These are phyloP conservation scores for Byssothecium circinans DNA, from an alignment of 2,329 filamentous ascomycete genomes.

Conservation along the genomic window DNA sequence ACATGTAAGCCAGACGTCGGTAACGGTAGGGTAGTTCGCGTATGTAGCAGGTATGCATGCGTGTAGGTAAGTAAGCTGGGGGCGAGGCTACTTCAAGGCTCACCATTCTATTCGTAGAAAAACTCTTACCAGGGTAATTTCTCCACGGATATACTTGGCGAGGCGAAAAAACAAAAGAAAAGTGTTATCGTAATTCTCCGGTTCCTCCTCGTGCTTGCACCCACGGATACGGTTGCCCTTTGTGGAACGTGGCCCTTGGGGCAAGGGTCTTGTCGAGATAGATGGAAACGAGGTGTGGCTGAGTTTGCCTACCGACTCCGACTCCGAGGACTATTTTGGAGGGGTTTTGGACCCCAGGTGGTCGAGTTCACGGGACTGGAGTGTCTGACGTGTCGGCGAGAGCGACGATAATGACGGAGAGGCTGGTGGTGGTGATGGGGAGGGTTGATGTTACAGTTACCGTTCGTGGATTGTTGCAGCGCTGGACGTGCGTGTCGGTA, in stretches of 20 bases:
- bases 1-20: too few species aligned
- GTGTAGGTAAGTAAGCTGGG: conserved; percentile 2
- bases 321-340: not conserved
- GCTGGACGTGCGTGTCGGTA: too few species aligned
- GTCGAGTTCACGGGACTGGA: too few species aligned
- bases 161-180: too few species aligned
- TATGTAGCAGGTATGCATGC: not conserved
- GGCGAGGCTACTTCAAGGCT: conserved; percentile 5
- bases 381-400: not conserved
- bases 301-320: not conserved
- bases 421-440: too few species aligned
- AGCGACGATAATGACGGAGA: not conserved
- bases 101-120: conserved; percentile 2
- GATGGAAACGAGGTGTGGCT: not conserved
- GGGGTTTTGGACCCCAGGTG: too few species aligned
- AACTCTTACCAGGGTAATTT: too few species aligned
- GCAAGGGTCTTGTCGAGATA: not conserved
- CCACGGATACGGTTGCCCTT: not conserved
- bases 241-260: not conserved
- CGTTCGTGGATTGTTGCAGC: not conserved
- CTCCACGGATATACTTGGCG: not conserved
- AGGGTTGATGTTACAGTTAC: too few species aligned
- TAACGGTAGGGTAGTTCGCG: too few species aligned
- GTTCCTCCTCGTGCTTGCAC: too few species aligned
- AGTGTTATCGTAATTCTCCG: not conserved